A percentile compares a stretch with the other conserved stretches of the same genome.
These are phyloP conservation scores for Apiotrichum montevideense DNA, from an alignment of 1,284 basidiomycete species.

Conservation along the genomic window DNA sequence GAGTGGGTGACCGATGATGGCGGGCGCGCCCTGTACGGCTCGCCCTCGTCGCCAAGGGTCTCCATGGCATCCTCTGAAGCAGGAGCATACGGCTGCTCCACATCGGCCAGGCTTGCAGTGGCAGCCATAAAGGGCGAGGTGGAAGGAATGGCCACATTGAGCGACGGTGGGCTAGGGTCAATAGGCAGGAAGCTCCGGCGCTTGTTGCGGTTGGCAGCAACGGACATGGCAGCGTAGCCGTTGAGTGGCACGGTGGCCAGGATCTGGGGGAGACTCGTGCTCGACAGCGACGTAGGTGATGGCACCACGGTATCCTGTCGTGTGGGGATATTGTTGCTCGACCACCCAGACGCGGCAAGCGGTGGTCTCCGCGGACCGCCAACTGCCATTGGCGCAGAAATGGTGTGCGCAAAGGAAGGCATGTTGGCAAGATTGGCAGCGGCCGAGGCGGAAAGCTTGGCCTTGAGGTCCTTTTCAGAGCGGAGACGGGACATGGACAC, in stretches of 20 bases:
- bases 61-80: constrained; percentile 13
- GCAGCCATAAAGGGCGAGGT: constrained; percentile 55
- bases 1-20: constrained; percentile 18
- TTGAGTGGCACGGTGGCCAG: background rate
- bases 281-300: background rate
- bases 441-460: constrained; percentile 28
- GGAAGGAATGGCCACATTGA: constrained; percentile 53
- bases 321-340: constrained; percentile 8
- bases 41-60: constrained; percentile 14
- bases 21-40: constrained; percentile 10
- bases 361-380: constrained; percentile 7
- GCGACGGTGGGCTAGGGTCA: constrained; percentile 51
- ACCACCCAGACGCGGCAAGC: constrained; percentile 6
- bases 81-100: background rate
- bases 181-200: constrained; percentile 80
- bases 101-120: constrained; percentile 13
- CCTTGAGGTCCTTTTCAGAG: constrained; percentile 19
- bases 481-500: constrained; percentile 71
- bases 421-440: constrained; percentile 31
- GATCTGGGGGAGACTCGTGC: background rate
- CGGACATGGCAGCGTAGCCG: background rate
- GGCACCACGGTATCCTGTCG: background rate
- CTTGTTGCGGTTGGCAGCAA: constrained; percentile 43
- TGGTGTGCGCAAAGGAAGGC: constrained; percentile 30
- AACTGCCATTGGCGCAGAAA: constrained; percentile 24